Evolutionary conservation across 2,329 filamentous ascomycete genomes (phyloP).

Genomic region (Alternaria triticimaculans): DNA sequence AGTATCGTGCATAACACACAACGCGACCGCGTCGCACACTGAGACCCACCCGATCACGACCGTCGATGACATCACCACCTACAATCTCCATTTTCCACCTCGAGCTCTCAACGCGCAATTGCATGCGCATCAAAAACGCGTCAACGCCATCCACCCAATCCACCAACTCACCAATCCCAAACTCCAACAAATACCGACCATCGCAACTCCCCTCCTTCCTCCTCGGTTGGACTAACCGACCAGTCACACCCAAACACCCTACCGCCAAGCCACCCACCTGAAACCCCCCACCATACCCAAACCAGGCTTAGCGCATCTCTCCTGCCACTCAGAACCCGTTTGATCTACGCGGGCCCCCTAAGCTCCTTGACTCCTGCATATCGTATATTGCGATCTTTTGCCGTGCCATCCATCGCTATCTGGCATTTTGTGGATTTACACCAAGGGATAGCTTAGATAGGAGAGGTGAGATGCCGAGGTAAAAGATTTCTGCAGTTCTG

Average conservation of each 20-base stretch:
- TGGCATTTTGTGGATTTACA: not conserved
- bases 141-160: not conserved
- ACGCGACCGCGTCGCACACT: not conserved
- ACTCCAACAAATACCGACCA: not conserved
- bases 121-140: not conserved
- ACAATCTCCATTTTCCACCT: not conserved
- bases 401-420: not conserved
- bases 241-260: constrained; percentile 10
- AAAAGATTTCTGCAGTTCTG: not conserved
- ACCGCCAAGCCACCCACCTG: constrained; percentile 9
- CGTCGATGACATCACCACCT: constrained; percentile 1
- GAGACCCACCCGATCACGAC: not conserved
- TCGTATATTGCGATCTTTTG: not conserved
- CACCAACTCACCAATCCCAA: not conserved
- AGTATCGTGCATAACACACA: not conserved
- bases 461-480: not conserved
- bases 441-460: not conserved
- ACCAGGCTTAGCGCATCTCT: not conserved
- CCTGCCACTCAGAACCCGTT: constrained; percentile 5
- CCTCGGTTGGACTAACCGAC: not conserved
- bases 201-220: not conserved
- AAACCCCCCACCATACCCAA: constrained; percentile 9
- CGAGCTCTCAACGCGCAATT: not conserved
- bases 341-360: constrained; percentile 12
- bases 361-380: constrained; percentile 2